Evolutionary conservation across 257 asterid genomes (phyloP).

Genomic region (Osmanthus fragrans): DNA sequence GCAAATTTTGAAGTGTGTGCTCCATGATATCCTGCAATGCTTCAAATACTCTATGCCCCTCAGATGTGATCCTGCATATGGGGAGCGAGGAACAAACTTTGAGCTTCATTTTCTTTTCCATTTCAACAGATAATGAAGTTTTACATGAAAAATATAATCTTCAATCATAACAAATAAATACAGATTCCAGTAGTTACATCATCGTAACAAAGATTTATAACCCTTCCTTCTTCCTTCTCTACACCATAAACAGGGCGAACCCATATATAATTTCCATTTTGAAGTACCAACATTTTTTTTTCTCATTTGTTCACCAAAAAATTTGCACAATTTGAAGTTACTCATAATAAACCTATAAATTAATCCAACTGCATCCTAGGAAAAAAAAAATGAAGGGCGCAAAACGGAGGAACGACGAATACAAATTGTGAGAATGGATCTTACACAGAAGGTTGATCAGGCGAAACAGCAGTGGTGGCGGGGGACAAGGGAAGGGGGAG

Average conservation of each 20-base stretch:
- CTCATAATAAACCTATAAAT: background rate
- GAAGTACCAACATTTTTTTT: no score
- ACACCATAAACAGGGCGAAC: background rate
- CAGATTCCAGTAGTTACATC: slow-evolving; percentile 1
- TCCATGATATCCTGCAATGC: slow-evolving; percentile 81
- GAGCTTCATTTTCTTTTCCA: background rate
- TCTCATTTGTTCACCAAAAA: background rate
- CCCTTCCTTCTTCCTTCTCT: slow-evolving; percentile 2
- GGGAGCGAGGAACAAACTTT: slow-evolving; percentile 21
- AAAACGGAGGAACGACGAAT: background rate
- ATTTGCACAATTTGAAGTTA: background rate
- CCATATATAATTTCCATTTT: background rate
- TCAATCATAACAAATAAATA: background rate
- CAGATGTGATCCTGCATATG: slow-evolving; percentile 55
- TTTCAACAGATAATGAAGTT: background rate
- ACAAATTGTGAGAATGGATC: slow-evolving; percentile 8
- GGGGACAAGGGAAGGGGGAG: slow-evolving; percentile 85
- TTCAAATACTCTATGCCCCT: slow-evolving; percentile 48
- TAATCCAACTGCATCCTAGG: background rate
- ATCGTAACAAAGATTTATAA: background rate
- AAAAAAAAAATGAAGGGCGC: background rate
- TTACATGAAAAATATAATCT: background rate
- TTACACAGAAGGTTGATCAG: slow-evolving; percentile 55
- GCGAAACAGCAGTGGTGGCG: slow-evolving; percentile 40
- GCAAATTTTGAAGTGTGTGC: slow-evolving; percentile 69